Evolutionary conservation across 805 yeast genomes (phyloP).

Genomic region (Cyberlindnera americana): DNA sequence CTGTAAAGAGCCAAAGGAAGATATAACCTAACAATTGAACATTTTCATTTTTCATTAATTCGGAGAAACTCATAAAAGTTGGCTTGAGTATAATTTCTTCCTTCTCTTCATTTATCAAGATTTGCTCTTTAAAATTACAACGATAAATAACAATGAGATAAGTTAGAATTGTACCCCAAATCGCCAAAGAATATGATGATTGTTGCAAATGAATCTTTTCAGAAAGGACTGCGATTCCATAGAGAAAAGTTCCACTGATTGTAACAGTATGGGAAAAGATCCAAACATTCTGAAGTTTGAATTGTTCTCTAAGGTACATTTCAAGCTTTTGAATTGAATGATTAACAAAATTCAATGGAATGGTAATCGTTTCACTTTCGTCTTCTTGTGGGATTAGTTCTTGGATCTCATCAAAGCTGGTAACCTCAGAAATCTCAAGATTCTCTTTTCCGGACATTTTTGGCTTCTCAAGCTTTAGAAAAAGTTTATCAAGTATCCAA

Average conservation of each 20-base stretch:
- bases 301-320: conserved; percentile 12
- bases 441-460: no score
- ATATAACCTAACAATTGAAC: conserved; percentile 36
- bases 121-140: conserved; percentile 18
- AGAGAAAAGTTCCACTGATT: conserved; percentile 17
- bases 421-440: no score
- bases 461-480: no score
- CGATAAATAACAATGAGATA: conserved; percentile 27
- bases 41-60: conserved; percentile 39
- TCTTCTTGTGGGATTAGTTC: not conserved
- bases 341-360: conserved; percentile 10
- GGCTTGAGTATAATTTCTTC: conserved; percentile 15
- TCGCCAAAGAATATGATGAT: conserved; percentile 18
- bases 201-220: not conserved
- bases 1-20: conserved; percentile 36
- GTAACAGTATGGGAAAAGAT: conserved; percentile 23
- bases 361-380: conserved; percentile 4
- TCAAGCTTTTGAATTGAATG: conserved; percentile 1
- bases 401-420: no score
- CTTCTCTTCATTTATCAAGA: conserved; percentile 13
- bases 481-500: no score
- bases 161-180: conserved; percentile 21
- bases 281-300: conserved; percentile 25
- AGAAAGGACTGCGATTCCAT: conserved; percentile 6
- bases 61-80: conserved; percentile 29